Conservation (phyloP, 345 rosid species). For the Punica granatum region DNA sequence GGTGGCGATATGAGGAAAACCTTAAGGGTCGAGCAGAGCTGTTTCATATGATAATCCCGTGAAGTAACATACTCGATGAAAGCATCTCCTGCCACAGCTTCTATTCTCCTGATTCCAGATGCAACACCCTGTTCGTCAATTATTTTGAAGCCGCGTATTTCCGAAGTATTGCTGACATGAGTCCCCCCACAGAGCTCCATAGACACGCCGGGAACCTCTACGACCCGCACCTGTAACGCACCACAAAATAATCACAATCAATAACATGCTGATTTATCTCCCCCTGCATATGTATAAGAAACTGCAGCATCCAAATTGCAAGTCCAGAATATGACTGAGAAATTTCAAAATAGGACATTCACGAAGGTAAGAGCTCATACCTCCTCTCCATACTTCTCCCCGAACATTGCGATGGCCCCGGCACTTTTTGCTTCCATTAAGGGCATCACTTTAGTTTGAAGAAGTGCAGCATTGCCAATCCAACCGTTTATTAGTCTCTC, state of each 20-base stretch:
- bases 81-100: constrained; percentile 98
- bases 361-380: constrained; percentile 21
- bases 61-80: constrained; percentile 72
- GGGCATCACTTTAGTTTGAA: constrained; percentile 80
- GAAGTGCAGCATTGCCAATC: constrained; percentile 69
- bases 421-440: constrained; percentile 70
- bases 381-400: constrained; percentile 93
- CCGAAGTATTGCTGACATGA: constrained; percentile 81
- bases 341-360: not conserved
- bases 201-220: constrained; percentile 95
- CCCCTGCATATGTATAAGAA: too few species aligned
- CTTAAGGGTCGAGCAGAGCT: constrained; percentile 78
- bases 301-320: not conserved
- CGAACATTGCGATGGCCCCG: constrained; percentile 98
- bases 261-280: not conserved
- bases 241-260: constrained; percentile 1
- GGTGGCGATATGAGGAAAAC: constrained; percentile 23
- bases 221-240: constrained; percentile 75
- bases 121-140: constrained; percentile 98
- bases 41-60: constrained; percentile 71
- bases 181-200: constrained; percentile 99
- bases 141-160: constrained; percentile 84
- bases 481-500: constrained; percentile 71
- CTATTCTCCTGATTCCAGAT: constrained; percentile 85
- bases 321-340: not conserved